Percentiles rank a stretch among this genome's conserved stretches.
phyloP scores from a whole-genome alignment of 352 stramenopile genomes.

The Sclerospora graminicola region DNA sequence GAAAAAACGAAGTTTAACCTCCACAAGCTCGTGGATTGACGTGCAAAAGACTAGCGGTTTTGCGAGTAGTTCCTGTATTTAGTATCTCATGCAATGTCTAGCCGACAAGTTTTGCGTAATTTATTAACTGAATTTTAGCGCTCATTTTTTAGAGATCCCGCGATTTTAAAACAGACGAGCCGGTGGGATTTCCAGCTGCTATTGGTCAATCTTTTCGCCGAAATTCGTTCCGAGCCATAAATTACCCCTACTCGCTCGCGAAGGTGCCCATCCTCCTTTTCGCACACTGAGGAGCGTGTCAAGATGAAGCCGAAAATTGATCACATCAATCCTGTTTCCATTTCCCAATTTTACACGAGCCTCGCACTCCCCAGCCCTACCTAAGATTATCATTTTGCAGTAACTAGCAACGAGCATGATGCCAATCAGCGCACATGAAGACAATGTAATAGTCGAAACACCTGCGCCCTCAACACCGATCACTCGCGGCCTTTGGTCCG shows the following conservation, averaged over 20 bases:
- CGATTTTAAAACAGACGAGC: slow-evolving; percentile 12
- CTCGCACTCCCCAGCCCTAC: slow-evolving; percentile 8
- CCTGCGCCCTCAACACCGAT: slow-evolving; percentile 23
- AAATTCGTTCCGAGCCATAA: slow-evolving; percentile 20
- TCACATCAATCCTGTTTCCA: slow-evolving; percentile 25
- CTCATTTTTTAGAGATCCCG: slow-evolving; percentile 17
- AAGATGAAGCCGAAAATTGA: slow-evolving; percentile 24
- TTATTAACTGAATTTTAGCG: slow-evolving; percentile 13
- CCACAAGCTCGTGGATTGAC: neutral
- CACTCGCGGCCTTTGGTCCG: slow-evolving; percentile 61
- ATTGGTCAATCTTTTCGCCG: slow-evolving; percentile 23
- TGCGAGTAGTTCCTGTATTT: neutral
- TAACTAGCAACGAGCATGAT: slow-evolving; percentile 32
- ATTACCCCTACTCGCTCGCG: slow-evolving; percentile 14
- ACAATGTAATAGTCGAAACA: slow-evolving; percentile 9
- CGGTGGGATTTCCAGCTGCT: slow-evolving; percentile 15
- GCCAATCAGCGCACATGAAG: slow-evolving; percentile 13
- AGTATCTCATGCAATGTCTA: neutral
- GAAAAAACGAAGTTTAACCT: slow-evolving; percentile 7
- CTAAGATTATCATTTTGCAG: neutral
- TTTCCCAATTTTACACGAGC: slow-evolving; percentile 27
- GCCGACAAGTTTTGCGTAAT: neutral
- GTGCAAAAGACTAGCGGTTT: slow-evolving; percentile 5
- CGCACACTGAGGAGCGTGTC: slow-evolving; percentile 16
- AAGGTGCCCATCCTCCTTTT: slow-evolving; percentile 12